Conservation (phyloP, 306 rosid species). For the Prunus dulcis region DNA sequence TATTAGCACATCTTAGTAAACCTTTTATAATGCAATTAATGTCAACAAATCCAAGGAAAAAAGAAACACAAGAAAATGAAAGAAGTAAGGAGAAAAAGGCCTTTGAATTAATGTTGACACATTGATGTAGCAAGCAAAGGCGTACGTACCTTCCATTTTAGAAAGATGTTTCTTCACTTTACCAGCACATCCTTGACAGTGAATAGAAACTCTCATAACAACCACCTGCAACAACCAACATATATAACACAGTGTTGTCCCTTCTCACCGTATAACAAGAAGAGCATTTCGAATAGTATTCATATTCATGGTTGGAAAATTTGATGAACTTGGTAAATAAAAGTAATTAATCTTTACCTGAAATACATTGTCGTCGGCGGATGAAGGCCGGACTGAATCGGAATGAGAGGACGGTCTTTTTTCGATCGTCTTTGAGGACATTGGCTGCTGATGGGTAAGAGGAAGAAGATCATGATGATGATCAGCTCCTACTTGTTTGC, state of each 20-base stretch:
- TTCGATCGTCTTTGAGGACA: neutral
- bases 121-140: neutral
- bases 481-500: too few species aligned
- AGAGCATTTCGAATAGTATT: neutral
- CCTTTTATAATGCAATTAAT: too few species aligned
- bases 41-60: neutral
- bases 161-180: slow-evolving; percentile 82
- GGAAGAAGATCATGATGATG: too few species aligned
- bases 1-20: too few species aligned
- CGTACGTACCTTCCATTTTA: slow-evolving; percentile 75
- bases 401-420: slow-evolving; percentile 8
- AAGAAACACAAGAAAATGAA: neutral
- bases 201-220: slow-evolving; percentile 87
- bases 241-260: neutral
- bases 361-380: slow-evolving; percentile 39
- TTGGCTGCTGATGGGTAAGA: neutral
- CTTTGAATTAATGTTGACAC: neutral
- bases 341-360: slow-evolving; percentile 41
- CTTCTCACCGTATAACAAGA: too few species aligned
- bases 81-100: neutral
- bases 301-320: neutral
- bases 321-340: neutral
- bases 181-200: slow-evolving; percentile 94
- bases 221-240: slow-evolving; percentile 56
- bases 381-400: neutral